Percentiles rank a stretch among this genome's conserved stretches.
These are phyloP conservation scores for Euphorbia celastroides DNA, from an alignment of 441 rosid species.

Conservation along the genomic window DNA sequence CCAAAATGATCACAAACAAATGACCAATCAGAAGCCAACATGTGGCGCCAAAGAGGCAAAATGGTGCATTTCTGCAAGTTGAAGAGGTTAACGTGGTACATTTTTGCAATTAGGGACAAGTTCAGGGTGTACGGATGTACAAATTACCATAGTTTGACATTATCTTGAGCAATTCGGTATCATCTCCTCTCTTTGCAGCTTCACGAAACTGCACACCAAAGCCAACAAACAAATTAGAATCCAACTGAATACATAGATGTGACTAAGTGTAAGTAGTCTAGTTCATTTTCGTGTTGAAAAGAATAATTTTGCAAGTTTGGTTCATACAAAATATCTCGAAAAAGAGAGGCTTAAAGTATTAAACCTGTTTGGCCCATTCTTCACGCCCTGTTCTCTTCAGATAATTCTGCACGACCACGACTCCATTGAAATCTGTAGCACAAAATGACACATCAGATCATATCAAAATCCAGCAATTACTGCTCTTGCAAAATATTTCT, in stretches of 20 bases:
- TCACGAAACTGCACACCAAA: constrained; percentile 57
- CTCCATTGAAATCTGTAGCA: constrained; percentile 91
- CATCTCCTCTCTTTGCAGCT: constrained; percentile 61
- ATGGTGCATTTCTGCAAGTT: too few relatives aligned
- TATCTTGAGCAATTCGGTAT: constrained; percentile 55
- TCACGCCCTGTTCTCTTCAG: constrained; percentile 72
- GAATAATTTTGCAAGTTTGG: not conserved
- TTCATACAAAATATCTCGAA: too few relatives aligned
- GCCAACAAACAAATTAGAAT: not conserved
- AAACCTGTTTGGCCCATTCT: constrained; percentile 93
- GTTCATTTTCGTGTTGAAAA: too few relatives aligned
- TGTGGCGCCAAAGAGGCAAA: too few relatives aligned
- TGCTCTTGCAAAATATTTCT: not conserved
- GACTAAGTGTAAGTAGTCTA: too few relatives aligned
- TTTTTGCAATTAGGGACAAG: too few relatives aligned
- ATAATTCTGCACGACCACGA: constrained; percentile 79
- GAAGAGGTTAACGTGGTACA: too few relatives aligned
- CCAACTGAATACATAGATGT: too few relatives aligned
- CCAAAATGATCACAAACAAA: too few relatives aligned
- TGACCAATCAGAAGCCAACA: too few relatives aligned
- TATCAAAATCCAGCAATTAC: constrained; percentile 4
- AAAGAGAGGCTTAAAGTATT: constrained; percentile 3
- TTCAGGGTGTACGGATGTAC: too few relatives aligned
- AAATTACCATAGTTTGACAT: constrained; percentile 85
- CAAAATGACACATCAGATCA: constrained; percentile 12